A percentile compares a stretch with the other conserved stretches of the same genome.
phyloP scores from a whole-genome alignment of 2,329 filamentous ascomycete genomes.

The Chalaropsis ovoidea region DNA sequence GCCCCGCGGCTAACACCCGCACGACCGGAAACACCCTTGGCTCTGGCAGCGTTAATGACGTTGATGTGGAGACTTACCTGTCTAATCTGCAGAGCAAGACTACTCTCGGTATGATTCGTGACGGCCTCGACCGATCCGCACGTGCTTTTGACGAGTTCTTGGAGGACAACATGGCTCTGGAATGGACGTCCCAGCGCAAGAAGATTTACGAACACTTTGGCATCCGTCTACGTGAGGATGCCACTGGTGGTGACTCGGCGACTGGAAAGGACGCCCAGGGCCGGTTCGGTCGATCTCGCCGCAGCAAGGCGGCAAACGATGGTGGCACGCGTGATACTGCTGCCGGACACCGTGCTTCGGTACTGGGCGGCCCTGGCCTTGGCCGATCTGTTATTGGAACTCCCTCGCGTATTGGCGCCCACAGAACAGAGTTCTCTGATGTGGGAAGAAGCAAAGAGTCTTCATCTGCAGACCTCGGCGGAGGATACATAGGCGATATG shows the following conservation, averaged over 20 bases:
- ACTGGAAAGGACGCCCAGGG: conserved; percentile 42
- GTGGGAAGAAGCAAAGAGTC: conserved; percentile 47
- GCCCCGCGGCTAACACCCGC: conserved; percentile 31
- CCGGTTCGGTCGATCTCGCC: conserved; percentile 48
- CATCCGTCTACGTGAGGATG: conserved; percentile 51
- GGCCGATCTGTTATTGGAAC: conserved; percentile 81
- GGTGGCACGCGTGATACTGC: conserved; percentile 44
- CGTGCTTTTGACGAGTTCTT: conserved; percentile 88
- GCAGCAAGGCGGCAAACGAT: conserved; percentile 40
- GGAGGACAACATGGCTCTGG: conserved; percentile 86
- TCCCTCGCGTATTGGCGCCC: conserved; percentile 56
- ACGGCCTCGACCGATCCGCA: conserved; percentile 80
- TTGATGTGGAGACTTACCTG: conserved; percentile 69
- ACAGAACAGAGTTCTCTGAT: conserved; percentile 58
- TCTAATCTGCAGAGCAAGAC: conserved; percentile 82
- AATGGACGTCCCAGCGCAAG: conserved; percentile 90
- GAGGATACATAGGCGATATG: conserved; percentile 53
- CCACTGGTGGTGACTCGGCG: conserved; percentile 30
- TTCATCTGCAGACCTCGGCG: conserved; percentile 32
- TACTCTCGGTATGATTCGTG: conserved; percentile 79
- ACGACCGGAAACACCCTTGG: conserved; percentile 14
- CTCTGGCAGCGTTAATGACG: conserved; percentile 42
- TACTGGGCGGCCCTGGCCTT: conserved; percentile 52
- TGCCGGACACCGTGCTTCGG: conserved; percentile 39
- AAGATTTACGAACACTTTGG: conserved; percentile 96